Evolutionary conservation across 2,329 filamentous ascomycete genomes (phyloP), one percentile per base, ranked within the genome.

Genomic region (Monilinia aucupariae): DNA sequence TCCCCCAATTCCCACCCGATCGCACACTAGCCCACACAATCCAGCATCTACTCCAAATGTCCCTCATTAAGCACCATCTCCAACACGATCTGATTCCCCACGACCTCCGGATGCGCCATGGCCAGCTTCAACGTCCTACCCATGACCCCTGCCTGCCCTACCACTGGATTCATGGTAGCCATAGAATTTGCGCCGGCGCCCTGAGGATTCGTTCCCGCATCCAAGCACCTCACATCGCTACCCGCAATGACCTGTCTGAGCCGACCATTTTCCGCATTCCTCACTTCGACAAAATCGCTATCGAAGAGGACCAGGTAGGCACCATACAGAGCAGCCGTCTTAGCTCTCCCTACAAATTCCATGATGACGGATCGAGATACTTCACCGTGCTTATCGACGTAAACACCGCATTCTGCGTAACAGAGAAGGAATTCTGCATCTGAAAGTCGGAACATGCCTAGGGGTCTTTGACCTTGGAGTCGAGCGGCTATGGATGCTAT

Each of bases 351-450:
- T n/a, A 96, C 94, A 75, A 97, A 99, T 74, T 97, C 92, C 92
- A 99, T 96, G 72, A 97, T 92, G 64, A 97, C 91, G 34, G 89
- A 91, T 52, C 96, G 89, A 47, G 87, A 93, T 34, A 99, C 91
- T 66, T 99, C 94, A 68, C 94, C 94, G 75, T 97, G 92, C 77
- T 97, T 97, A 79, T 99, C 96, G 73, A 97, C 90, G 72, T 97
- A 99, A 10, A 99, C 92, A 22, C 92, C 94, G 70, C 93, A 97
- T 75, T 97, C 92, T 76, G 96, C 90, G 75, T 97, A 99, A 45
- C 90, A 91, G 55, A 97, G 85, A 32, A 99, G 80, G 76, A 97
- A 99, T 75, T 96, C 94, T 63, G 90, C 89, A 64, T 96, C 90
- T 68, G 89, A 92, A 61, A 99, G 85, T 48, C 92, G 87, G 81